Evolutionary conservation across 139 green algal species (phyloP), one percentile per base, ranked within the genome.

Genomic region (Volvox reticuliferus): DNA sequence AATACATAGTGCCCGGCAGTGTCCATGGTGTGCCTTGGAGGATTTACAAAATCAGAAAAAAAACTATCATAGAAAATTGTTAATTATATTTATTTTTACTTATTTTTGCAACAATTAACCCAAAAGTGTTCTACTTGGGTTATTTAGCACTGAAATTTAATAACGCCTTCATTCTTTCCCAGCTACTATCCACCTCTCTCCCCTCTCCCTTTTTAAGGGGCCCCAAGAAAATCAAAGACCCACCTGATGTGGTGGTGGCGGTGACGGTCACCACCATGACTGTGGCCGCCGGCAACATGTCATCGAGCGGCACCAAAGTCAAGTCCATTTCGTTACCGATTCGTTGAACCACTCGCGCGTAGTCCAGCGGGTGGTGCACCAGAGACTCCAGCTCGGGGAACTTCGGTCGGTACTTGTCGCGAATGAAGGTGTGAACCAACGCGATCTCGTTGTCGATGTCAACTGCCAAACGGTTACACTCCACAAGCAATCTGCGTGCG

Each of bases 311-410:
- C 44, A 95, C 91, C 50, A 93, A 79, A 12, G 94, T 96, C 32
- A 96, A 87, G 83, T 96, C 94, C 94, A 96, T 97, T 90, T 99
- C 96, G 93, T 99, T 99, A 88, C 95, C 96, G 32, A 97, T 95
- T 36, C 92, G 94, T 79, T 96, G 90, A 3, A 99, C 98, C 78
- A 99, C 98, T 22, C 96, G 94, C 14, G 98, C 97, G 84, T 99
- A 99, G 68, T 99, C 97, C 19, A 99, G 91, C 18, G 97, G 97
- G 91, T 97, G 94, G 85, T 98, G 95, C 71, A 79, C 97, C 89
- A 99, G 95, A 3, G 94, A 97, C 93, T 99, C 98, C 37, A 99
- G 96, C 96, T 99, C 98, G 0, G 98, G 98, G 89, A 99, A 99
- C 91, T 98, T 98, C 24, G 91, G 90, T 26, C 95, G 87, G 92